Conservation (phyloP, 192 early-diverging fungal genomes). For the Backusella australiensis region DNA sequence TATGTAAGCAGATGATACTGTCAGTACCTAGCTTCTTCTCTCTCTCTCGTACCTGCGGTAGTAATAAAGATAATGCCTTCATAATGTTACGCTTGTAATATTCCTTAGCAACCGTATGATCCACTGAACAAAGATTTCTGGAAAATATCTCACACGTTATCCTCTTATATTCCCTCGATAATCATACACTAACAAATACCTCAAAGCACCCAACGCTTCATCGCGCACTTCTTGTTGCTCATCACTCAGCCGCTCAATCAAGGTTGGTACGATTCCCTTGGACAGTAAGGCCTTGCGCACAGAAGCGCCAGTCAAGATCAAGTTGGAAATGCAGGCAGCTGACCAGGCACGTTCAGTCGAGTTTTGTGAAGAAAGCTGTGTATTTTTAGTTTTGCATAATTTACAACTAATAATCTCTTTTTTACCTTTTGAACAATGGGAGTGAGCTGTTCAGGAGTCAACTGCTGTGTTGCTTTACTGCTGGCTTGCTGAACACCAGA, state of each 20-base stretch:
- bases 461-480: not conserved
- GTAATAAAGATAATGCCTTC: constrained; percentile 42
- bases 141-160: too few species aligned
- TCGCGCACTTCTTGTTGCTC: constrained; percentile 68
- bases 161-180: too few species aligned
- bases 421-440: constrained; percentile 29
- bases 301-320: constrained; percentile 60
- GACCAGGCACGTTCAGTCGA: constrained; percentile 86
- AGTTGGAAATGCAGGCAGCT: constrained; percentile 80
- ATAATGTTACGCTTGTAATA: constrained; percentile 55
- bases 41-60: constrained; percentile 40
- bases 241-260: constrained; percentile 76
- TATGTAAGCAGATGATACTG: not conserved
- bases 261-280: constrained; percentile 59
- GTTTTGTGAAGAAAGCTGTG: constrained; percentile 62
- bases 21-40: too few species aligned
- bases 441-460: constrained; percentile 14
- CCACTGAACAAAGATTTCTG: constrained; percentile 58
- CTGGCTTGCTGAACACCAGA: constrained; percentile 12
- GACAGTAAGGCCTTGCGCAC: constrained; percentile 74
- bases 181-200: constrained; percentile 27
- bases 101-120: constrained; percentile 52
- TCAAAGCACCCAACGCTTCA: constrained; percentile 71
- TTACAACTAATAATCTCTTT: not conserved
- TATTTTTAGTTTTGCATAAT: not conserved